Evolutionary conservation across 2,329 filamentous ascomycete genomes (phyloP), one percentile per base, ranked within the genome.

Genomic region (Colletotrichum sp.): DNA sequence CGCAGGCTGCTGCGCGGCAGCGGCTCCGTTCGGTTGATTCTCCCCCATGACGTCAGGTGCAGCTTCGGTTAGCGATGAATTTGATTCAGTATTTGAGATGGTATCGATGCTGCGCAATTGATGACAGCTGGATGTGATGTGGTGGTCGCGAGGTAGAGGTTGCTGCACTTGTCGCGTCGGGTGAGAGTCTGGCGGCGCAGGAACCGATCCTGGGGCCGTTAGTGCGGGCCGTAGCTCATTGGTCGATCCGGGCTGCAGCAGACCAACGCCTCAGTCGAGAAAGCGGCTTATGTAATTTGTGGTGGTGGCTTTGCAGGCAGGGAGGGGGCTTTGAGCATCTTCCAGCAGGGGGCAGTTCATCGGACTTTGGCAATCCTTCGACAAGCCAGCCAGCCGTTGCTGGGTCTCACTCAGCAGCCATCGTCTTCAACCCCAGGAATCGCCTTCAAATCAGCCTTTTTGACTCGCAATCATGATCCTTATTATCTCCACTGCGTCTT

Each of bases 1-100:
- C 72, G 82, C 79, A 16, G 63, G 47, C 11, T 72, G 63, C 54
- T 66, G 61, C 38, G 81, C 78, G 36, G 78, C 79, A 69, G 55
- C 55, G 51, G 66, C 68, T 27, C 51, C 47, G 63, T 69, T 68
- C 27, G 69, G 43, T 16, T 68, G 72, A 36, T 76, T 76, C 27
- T 76, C 75, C 24, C 70, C 73, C 75, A 76, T 76, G 58, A 18
- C 59, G 11, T 61, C n/a, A 11, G 31, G 31, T 12, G 9, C 3
- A 11, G 8, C 24, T 21, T 34, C 57, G 57, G 29, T 51, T 21
- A 51, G 18, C 18, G 31, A 34, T 61, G 11, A 8, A 34, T n/a
- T 15, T 34, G 12, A 21, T 61, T 61, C 31, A 12, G 7, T n/a
- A 38, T 12, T 15, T 57, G 8, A 16, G 69, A 72, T 70, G 67